Evolutionary conservation across 495 filamentous ascomycete genomes (phyloP).

Genomic region (Neurospora terricola): DNA sequence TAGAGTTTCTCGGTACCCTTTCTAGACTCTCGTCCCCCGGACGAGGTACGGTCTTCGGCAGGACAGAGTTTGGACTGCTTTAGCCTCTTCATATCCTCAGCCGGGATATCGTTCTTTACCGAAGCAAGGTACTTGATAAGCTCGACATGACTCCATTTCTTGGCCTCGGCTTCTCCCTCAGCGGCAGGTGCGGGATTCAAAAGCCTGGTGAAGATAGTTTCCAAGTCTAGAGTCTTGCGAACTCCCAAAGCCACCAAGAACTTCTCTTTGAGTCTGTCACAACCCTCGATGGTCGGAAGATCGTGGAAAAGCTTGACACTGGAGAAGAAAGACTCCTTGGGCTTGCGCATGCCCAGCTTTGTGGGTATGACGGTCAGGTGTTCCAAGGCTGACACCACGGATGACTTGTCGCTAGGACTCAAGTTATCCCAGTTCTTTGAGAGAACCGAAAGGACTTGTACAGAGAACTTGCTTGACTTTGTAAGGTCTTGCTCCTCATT

Average conservation of each 20-base stretch:
- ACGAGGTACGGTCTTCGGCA: slow-evolving; percentile 45
- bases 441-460: slow-evolving; percentile 63
- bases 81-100: slow-evolving; percentile 70
- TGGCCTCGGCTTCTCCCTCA: slow-evolving; percentile 31
- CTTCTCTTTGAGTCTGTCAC: slow-evolving; percentile 78
- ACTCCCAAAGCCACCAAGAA: slow-evolving; percentile 74
- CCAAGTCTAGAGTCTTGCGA: slow-evolving; percentile 79
- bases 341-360: slow-evolving; percentile 79
- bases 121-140: slow-evolving; percentile 88
- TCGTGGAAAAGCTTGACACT: slow-evolving; percentile 90
- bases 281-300: slow-evolving; percentile 66
- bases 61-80: slow-evolving; percentile 69
- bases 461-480: slow-evolving; percentile 62
- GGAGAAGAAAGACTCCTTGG: slow-evolving; percentile 83
- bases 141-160: slow-evolving; percentile 86
- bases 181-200: slow-evolving; percentile 39
- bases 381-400: slow-evolving; percentile 50
- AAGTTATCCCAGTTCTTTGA: slow-evolving; percentile 83
- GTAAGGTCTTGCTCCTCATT: slow-evolving; percentile 46
- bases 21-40: slow-evolving; percentile 31
- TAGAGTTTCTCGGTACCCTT: slow-evolving; percentile 46
- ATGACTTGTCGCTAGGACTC: slow-evolving; percentile 52
- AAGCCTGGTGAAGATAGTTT: slow-evolving; percentile 83
- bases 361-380: slow-evolving; percentile 77
- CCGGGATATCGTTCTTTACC: slow-evolving; percentile 81